Evolutionary conservation across 257 asterid genomes (phyloP).

Genomic region (Lavandula angustifolia): DNA sequence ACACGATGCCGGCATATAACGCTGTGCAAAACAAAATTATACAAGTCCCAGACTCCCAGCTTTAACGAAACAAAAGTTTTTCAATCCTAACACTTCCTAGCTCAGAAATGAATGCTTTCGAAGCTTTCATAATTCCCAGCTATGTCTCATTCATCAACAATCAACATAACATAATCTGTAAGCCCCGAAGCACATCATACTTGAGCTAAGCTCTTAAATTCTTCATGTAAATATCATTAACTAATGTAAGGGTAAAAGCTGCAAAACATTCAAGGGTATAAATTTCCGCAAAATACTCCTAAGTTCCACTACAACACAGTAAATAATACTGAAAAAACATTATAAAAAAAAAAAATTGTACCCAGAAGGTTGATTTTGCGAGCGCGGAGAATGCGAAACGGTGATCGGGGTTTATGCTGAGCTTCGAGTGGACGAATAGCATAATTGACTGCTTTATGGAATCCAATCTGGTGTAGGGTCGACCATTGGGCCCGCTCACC

Average conservation of each 20-base stretch:
- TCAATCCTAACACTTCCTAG: neutral
- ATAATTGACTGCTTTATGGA: slow-evolving; percentile 78
- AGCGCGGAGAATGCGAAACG: slow-evolving; percentile 83
- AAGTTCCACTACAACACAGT: neutral
- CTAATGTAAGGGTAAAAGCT: neutral
- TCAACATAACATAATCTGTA: neutral
- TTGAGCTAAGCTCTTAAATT: neutral
- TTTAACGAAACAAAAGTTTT: neutral
- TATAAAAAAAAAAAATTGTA: slow-evolving; percentile 36
- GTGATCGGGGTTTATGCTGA: slow-evolving; percentile 74
- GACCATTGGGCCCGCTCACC: slow-evolving; percentile 65
- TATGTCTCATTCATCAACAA: neutral
- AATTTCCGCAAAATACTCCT: neutral
- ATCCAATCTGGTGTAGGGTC: slow-evolving; percentile 79
- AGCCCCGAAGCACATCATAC: slow-evolving; percentile 3
- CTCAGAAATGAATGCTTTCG: slow-evolving; percentile 5
- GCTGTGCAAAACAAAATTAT: neutral
- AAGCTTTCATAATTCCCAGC: neutral
- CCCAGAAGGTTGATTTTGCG: slow-evolving; percentile 72
- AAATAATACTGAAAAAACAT: neutral
- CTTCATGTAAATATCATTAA: slow-evolving; percentile 3
- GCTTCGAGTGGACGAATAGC: slow-evolving; percentile 80
- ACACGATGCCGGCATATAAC: neutral
- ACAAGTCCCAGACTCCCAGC: too few relatives aligned
- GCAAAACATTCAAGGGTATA: neutral